A percentile compares a stretch with the other conserved stretches of the same genome.
Evolutionary conservation across 768 basidiomycete genomes (phyloP).

Genomic region (Lactifluus hygrophoroides): DNA sequence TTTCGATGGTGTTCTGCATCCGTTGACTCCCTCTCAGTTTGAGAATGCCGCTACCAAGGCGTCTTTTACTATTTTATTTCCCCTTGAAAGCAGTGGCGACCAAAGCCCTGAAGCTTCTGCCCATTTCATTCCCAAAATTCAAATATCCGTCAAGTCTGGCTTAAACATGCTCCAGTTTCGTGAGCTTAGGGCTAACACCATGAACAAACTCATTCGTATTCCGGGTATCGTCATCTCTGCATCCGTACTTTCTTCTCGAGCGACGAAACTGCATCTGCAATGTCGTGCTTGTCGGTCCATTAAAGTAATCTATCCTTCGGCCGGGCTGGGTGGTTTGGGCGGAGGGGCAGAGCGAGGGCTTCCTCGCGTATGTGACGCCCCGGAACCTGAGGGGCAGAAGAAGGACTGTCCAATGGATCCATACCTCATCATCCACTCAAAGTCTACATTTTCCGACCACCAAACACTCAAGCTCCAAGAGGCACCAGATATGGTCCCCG

Average conservation of each 20-base stretch:
- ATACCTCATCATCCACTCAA: constrained; percentile 90
- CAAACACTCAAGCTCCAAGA: constrained; percentile 97
- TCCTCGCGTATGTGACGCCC: constrained; percentile 82
- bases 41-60: constrained; percentile 85
- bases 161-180: constrained; percentile 92
- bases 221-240: constrained; percentile 98
- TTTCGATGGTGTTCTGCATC: not conserved
- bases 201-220: constrained; percentile 92
- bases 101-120: constrained; percentile 32
- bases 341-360: constrained; percentile 77
- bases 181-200: constrained; percentile 85
- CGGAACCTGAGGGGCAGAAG: constrained; percentile 69
- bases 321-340: constrained; percentile 80
- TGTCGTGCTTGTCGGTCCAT: constrained; percentile 84
- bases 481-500: constrained; percentile 98
- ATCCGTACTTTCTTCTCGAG: constrained; percentile 85
- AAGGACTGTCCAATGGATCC: constrained; percentile 96
- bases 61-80: constrained; percentile 76
- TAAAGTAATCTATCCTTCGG: constrained; percentile 67
- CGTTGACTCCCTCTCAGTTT: constrained; percentile 44
- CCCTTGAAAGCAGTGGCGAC: constrained; percentile 49
- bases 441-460: constrained; percentile 91
- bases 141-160: constrained; percentile 82
- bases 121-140: constrained; percentile 59
- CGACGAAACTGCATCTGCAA: constrained; percentile 85